Evolutionary conservation across 176 grass and related monocot species (phyloP).

Genomic region (Pontederia paniculata): DNA sequence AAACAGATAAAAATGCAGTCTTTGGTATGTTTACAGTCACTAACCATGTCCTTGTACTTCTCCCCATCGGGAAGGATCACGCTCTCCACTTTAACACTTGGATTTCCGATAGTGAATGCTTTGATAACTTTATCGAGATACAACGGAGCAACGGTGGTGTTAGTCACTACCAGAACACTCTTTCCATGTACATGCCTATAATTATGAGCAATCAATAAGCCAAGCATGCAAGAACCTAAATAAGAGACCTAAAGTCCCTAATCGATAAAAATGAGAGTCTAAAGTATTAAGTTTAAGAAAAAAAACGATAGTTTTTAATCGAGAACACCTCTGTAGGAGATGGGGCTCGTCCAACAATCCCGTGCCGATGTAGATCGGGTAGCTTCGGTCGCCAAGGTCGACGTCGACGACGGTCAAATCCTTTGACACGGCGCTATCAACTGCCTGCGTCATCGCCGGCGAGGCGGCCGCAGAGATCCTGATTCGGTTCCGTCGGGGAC

Average conservation of each 20-base stretch:
- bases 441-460: constrained; percentile 39
- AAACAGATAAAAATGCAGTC: neutral
- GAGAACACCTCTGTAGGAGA: constrained; percentile 72
- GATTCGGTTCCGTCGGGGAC: neutral
- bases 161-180: constrained; percentile 86
- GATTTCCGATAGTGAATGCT: constrained; percentile 65
- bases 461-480: constrained; percentile 31
- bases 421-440: constrained; percentile 30
- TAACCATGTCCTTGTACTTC: constrained; percentile 87
- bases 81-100: constrained; percentile 60
- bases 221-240: constrained; percentile 1
- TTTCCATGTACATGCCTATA: constrained; percentile 89
- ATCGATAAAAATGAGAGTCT: too few relatives aligned
- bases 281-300: neutral
- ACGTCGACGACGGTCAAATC: constrained; percentile 74
- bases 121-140: constrained; percentile 85
- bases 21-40: neutral
- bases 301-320: neutral
- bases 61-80: constrained; percentile 89
- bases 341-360: constrained; percentile 74
- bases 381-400: constrained; percentile 86
- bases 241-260: neutral
- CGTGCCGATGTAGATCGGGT: constrained; percentile 88
- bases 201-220: neutral
- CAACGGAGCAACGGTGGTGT: constrained; percentile 66